Conservation (phyloP, 164 flowering plant species). For the Kingdonia uniflora region DNA sequence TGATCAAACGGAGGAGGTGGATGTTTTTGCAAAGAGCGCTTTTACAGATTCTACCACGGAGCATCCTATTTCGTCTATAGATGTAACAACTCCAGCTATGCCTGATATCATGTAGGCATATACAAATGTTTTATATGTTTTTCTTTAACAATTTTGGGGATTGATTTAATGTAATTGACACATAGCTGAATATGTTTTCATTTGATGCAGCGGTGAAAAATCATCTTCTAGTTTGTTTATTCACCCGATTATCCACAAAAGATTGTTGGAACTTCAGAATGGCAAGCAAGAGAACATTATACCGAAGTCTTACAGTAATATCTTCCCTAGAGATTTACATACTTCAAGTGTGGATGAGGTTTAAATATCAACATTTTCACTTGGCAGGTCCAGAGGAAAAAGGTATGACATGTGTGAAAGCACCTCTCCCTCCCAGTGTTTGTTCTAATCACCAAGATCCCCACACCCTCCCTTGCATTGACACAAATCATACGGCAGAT, state of each 20-base stretch:
- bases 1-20: slow-evolving; percentile 12
- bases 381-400: slow-evolving; percentile 30
- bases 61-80: slow-evolving; percentile 11
- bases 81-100: slow-evolving; percentile 2
- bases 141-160: neutral
- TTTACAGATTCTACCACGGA: slow-evolving; percentile 12
- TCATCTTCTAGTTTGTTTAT: slow-evolving; percentile 19
- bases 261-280: slow-evolving; percentile 28
- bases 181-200: neutral
- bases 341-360: neutral
- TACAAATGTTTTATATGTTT: neutral
- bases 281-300: slow-evolving; percentile 12
- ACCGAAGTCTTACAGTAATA: slow-evolving; percentile 24
- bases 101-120: slow-evolving; percentile 24
- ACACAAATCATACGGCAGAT: slow-evolving; percentile 11
- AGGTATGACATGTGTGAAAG: slow-evolving; percentile 15
- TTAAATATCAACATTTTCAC: slow-evolving; percentile 7
- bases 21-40: slow-evolving; percentile 9
- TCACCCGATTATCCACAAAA: slow-evolving; percentile 44
- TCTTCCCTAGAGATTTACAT: neutral
- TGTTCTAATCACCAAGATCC: slow-evolving; percentile 19
- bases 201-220: slow-evolving; percentile 31
- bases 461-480: slow-evolving; percentile 15
- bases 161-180: neutral
- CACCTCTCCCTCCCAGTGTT: slow-evolving; percentile 21